Conservation (phyloP, 345 rosid species). For the Alliaria petiolata region DNA sequence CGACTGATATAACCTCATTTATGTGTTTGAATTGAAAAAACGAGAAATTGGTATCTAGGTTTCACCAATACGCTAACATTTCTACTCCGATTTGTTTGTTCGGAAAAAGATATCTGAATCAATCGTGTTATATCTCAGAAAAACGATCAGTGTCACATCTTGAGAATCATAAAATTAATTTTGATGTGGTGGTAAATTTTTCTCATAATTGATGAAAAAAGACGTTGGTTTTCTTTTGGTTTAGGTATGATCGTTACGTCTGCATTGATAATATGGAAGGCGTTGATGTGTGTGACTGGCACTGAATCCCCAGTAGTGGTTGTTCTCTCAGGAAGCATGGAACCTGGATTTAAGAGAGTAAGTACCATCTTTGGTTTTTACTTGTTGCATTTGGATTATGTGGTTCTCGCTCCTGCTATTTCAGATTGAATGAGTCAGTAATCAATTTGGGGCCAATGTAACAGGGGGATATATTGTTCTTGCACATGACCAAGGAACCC, state of each 20-base stretch:
- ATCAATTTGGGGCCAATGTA: slow-evolving; percentile 6
- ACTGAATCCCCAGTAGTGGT: slow-evolving; percentile 97
- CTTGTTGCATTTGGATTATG: background rate
- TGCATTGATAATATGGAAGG: slow-evolving; percentile 95
- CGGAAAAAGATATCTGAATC: background rate
- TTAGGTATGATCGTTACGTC: slow-evolving; percentile 96
- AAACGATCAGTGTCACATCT: background rate
- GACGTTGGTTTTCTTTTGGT: background rate
- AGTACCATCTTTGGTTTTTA: slow-evolving; percentile 8
- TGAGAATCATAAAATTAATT: background rate
- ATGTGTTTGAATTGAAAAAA: background rate
- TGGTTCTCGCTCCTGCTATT: background rate
- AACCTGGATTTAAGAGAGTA: slow-evolving; percentile 98
- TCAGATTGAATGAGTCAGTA: background rate
- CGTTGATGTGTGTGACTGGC: slow-evolving; percentile 92
- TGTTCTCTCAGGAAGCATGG: slow-evolving; percentile 98
- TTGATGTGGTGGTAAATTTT: background rate
- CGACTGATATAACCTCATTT: background rate
- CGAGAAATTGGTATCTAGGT: background rate
- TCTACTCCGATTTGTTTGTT: background rate
- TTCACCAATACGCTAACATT: background rate
- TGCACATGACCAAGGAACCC: slow-evolving; percentile 88
- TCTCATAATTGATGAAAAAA: background rate
- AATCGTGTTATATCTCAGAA: no score
- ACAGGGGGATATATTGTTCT: slow-evolving; percentile 95